These are phyloP conservation scores for Delitschia confertaspora DNA, from an alignment of 495 filamentous ascomycete genomes.

Conservation along the genomic window DNA sequence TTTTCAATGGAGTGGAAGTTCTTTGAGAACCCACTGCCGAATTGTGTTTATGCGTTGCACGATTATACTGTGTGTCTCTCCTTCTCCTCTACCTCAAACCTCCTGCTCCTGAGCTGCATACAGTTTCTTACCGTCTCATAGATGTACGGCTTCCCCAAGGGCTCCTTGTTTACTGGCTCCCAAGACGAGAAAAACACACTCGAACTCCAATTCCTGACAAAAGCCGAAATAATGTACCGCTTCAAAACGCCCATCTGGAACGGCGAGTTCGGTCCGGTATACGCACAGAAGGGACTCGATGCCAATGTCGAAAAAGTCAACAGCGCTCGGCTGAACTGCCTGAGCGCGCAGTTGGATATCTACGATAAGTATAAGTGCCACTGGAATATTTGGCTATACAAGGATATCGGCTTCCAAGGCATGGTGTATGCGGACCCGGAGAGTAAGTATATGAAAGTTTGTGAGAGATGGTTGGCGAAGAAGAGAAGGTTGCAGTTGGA, in stretches of 20 bases:
- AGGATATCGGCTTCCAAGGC: slow-evolving; percentile 56
- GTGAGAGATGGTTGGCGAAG: slow-evolving; percentile 47
- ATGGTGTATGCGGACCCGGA: slow-evolving; percentile 48
- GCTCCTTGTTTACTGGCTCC: slow-evolving; percentile 45
- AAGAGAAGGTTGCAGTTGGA: slow-evolving; percentile 46
- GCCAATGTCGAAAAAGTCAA: slow-evolving; percentile 42
- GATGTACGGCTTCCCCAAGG: slow-evolving; percentile 48
- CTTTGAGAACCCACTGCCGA: slow-evolving; percentile 42
- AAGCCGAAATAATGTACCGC: slow-evolving; percentile 50
- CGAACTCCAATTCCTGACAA: slow-evolving; percentile 43
- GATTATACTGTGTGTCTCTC: slow-evolving; percentile 43
- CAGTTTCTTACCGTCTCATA: not conserved
- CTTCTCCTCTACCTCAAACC: not conserved
- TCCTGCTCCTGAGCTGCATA: no score
- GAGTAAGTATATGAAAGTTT: slow-evolving; percentile 43
- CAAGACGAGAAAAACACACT: slow-evolving; percentile 44
- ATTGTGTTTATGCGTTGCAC: slow-evolving; percentile 54
- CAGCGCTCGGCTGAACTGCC: slow-evolving; percentile 43
- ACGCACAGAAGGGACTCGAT: slow-evolving; percentile 38
- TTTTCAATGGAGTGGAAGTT: slow-evolving; percentile 49
- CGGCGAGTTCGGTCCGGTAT: slow-evolving; percentile 59
- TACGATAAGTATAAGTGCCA: slow-evolving; percentile 48
- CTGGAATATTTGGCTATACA: slow-evolving; percentile 60
- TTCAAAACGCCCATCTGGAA: slow-evolving; percentile 53
- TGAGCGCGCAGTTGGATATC: slow-evolving; percentile 49